phyloP scores from a whole-genome alignment of 768 basidiomycete species.

The Lactarius sp. region DNA sequence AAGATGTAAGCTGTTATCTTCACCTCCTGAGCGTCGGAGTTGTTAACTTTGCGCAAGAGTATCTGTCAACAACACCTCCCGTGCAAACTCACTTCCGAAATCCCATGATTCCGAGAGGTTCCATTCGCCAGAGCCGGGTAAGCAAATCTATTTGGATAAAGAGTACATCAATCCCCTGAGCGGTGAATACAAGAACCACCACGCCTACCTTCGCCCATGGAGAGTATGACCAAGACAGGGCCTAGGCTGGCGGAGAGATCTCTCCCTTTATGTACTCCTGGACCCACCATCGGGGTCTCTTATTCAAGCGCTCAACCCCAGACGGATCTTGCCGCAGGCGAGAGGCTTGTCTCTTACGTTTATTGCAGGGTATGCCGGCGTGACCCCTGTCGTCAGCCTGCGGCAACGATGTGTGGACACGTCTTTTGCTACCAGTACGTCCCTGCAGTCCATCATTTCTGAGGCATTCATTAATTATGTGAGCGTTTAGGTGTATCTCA shows the following conservation, averaged over 20 bases:
- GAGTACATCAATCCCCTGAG: background rate
- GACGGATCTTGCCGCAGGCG: background rate
- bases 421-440: conserved; percentile 54
- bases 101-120: conserved; percentile 8
- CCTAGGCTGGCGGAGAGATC: background rate
- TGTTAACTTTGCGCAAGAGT: background rate
- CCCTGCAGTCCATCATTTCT: background rate
- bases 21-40: background rate
- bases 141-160: background rate
- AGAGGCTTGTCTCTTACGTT: conserved; percentile 21
- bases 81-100: background rate
- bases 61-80: background rate
- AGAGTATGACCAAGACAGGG: background rate
- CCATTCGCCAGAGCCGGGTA: conserved; percentile 10
- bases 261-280: background rate
- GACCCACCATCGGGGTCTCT: background rate
- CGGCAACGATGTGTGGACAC: conserved; percentile 59
- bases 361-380: conserved; percentile 47
- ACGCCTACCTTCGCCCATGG: conserved; percentile 2
- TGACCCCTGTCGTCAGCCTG: conserved; percentile 48
- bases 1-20: conserved; percentile 7
- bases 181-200: background rate
- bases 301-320: background rate
- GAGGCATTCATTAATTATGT: conserved; percentile 9
- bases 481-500: conserved; percentile 46